A percentile compares a stretch with the other conserved stretches of the same genome.
These are phyloP conservation scores for Boletus coccyginus DNA, from an alignment of 768 basidiomycete genomes.

Conservation along the genomic window DNA sequence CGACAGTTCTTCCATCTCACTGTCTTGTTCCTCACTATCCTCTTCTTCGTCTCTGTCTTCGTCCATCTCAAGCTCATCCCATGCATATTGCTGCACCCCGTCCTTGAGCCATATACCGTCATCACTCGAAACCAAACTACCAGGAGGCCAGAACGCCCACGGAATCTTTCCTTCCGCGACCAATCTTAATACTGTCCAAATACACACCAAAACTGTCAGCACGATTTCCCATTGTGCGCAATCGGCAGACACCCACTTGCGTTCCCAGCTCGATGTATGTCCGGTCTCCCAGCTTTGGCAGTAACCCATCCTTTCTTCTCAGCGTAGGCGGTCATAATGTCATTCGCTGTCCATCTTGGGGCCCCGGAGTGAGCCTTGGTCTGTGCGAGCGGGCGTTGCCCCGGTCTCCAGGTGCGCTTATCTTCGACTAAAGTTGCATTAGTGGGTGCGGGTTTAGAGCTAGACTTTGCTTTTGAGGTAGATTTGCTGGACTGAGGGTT, in stretches of 20 bases:
- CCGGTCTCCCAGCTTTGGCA: conserved; percentile 87
- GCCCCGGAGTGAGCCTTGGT: conserved; percentile 10
- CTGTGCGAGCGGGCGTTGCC: conserved; percentile 27
- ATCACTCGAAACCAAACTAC: conserved; percentile 29
- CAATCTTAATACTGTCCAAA: conserved; percentile 64
- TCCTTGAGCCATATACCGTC: conserved; percentile 60
- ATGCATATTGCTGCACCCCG: conserved; percentile 18
- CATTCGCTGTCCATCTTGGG: conserved; percentile 77
- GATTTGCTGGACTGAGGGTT: background rate
- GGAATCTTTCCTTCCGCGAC: conserved; percentile 76
- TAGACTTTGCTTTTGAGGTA: background rate
- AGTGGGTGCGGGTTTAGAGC: background rate
- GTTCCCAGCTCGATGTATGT: conserved; percentile 87
- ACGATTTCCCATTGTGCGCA: background rate
- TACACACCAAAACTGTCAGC: background rate
- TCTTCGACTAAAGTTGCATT: conserved; percentile 38
- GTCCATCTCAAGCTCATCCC: conserved; percentile 25
- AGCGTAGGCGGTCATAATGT: conserved; percentile 78
- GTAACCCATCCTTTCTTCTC: conserved; percentile 80
- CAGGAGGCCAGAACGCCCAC: conserved; percentile 88
- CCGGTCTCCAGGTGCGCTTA: conserved; percentile 79
- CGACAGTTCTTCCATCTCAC: conserved; percentile 9
- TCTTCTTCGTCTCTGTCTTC: conserved; percentile 33
- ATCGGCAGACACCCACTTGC: conserved; percentile 56
- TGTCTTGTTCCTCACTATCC: conserved; percentile 27